Base-by-base conservation (phyloP, 768 basidiomycete genomes). In the Astraeus odoratus region DNA sequence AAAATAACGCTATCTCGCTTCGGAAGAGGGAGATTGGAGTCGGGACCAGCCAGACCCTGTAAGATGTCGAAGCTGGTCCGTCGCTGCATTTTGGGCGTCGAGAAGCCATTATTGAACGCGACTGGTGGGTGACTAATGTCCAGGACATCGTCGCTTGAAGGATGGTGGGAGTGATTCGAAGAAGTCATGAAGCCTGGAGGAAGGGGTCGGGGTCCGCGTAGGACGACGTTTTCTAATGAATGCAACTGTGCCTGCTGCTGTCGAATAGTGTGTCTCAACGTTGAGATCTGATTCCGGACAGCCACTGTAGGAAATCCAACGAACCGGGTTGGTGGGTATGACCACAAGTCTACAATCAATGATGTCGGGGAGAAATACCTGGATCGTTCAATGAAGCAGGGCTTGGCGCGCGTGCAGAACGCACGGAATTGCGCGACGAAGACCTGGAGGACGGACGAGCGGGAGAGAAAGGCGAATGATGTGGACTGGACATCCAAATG, bases 201-300 rank as follows among this genome's bases (percentile, higher is more conserved):
- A 51, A 77, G 70, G 30, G 81, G 78, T 46, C 87, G 76, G 13
- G 86, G 83, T 15, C 78, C 78, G 52, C 77, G 76, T 40, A 81
- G 73, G 39, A 90, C 66, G 43, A 76, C 71, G 57, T 71, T 84
- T 61, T 90, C 87, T 42, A 89, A 75, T 30, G 57, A 71, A 53
- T 81, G 75, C 27, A 88, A 63, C 54, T 89, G 85, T 16, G 86
- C 86, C 68, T 88, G 85, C 58, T 90, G 84, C 55, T 89, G 86
- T 50, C 87, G 70, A 55, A 90, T 90, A 58, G 74, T 78, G 60
- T 90, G 87, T 65, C 83, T 88, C 57, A 90, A 67, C 31, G 80
- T 81, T 53, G 85, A 86, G 66, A 90, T 81, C 49, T 89, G 86
- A 54, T 78, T 81, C 45, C 87, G 78, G 43, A 88, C 72, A 50